Evolutionary conservation across 2,329 filamentous ascomycete genomes (phyloP).

Genomic region (Phaeosphaeriaceae sp.): DNA sequence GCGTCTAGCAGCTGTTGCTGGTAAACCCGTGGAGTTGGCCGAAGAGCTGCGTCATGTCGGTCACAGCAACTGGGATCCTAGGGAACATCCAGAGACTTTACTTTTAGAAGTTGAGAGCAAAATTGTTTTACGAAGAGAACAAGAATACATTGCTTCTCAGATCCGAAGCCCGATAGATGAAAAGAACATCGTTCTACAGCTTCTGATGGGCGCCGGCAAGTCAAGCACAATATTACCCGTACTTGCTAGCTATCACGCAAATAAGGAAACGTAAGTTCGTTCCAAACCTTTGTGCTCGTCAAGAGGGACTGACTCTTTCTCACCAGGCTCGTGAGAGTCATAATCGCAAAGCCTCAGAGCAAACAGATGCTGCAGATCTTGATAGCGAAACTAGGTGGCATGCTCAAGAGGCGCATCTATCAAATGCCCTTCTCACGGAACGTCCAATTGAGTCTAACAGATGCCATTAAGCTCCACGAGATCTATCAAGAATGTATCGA

Average conservation of each 20-base stretch:
- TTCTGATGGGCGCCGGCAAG: slow-evolving; percentile 48
- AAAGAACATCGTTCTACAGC: slow-evolving; percentile 37
- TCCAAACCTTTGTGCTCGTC: no score
- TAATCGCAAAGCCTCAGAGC: slow-evolving; percentile 67
- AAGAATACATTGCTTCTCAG: slow-evolving; percentile 62
- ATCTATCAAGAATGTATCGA: slow-evolving; percentile 57
- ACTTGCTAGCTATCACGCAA: no score
- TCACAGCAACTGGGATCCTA: slow-evolving; percentile 62
- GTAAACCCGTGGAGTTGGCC: slow-evolving; percentile 25
- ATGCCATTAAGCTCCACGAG: slow-evolving; percentile 46
- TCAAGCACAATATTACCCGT: slow-evolving; percentile 41
- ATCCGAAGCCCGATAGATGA: slow-evolving; percentile 56
- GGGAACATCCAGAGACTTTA: slow-evolving; percentile 63
- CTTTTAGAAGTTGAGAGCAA: slow-evolving; percentile 69
- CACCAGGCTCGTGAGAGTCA: slow-evolving; percentile 62
- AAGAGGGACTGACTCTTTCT: no score
- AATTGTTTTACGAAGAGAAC: slow-evolving; percentile 65
- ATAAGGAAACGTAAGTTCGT: slow-evolving; percentile 47
- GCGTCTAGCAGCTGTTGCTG: slow-evolving; percentile 19
- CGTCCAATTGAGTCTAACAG: slow-evolving; percentile 39
- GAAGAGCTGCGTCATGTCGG: slow-evolving; percentile 57
- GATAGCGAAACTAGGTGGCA: slow-evolving; percentile 60
- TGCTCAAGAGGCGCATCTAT: slow-evolving; percentile 62
- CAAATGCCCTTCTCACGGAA: slow-evolving; percentile 66
- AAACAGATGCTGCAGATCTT: slow-evolving; percentile 67